Base-by-base conservation (phyloP, 345 rosid species). In the thale cress (Arabidopsis thaliana) region DNA sequence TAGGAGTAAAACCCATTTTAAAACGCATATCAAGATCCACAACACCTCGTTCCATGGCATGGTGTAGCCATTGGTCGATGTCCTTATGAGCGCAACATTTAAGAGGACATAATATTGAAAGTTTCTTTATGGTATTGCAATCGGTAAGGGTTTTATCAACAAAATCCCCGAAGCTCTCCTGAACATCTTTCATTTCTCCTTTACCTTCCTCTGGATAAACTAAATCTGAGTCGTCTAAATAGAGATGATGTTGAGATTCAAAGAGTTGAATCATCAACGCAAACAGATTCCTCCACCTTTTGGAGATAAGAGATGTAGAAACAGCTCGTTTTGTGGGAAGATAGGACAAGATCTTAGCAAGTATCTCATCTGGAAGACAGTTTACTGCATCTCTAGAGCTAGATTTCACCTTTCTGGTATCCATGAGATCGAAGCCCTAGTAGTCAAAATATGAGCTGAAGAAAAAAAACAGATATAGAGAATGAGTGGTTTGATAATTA, bases 271-370 rank as follows among this genome's bases (percentile, higher is more conserved):
- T 32, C 58, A 65, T 49, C 70, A 49, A 34, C 23, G 58, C 8
- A 65, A 65, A 49, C 44, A 65, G 32, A 49, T 48, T 2, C 45
- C 32, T 49, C 70, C 70, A 65, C 32, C 44, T 65, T 34, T 12
- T 65, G 12, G 44, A 65, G 44, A 65, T 11, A 4, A 49, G 7
- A 33, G 44, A 65, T 33, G 69, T 65, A 7, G 42, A 48, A 32
- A 1, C 56, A 20, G 69, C 57, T 48, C 32, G 44, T 65, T 46
- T 33, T 4, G 56, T 65, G 0, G 69, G 57, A 65, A 65, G 44
- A 48, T 20, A 32, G 5, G 30, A 65, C 69, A 65, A 32, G 30
- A 65, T 65, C 32, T 11, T 6, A 33, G 57, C 30, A 20, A 48
- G 69, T 11, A 22, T 11, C 58, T 49, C 70, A 11, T 49, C 70